Percentiles rank a stretch among this genome's conserved stretches.
These are phyloP conservation scores for Penicillium sp. DNA, from an alignment of 2,329 filamentous ascomycete genomes.

Conservation along the genomic window DNA sequence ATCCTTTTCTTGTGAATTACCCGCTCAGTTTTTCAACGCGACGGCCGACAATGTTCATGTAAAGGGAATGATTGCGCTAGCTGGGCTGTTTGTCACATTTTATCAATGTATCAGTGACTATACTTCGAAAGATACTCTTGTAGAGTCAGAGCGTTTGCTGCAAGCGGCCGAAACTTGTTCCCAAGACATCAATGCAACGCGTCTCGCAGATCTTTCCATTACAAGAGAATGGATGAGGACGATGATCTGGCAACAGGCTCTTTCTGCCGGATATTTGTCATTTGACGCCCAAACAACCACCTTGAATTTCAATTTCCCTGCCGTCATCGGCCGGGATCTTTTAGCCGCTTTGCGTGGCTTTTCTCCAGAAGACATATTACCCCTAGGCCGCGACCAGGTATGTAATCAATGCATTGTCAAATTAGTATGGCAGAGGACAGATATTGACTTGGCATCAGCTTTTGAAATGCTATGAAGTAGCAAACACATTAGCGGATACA, in stretches of 20 bases:
- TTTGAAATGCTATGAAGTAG: conserved; percentile 30
- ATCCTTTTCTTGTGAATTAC: conserved; percentile 20
- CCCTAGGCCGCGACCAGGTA: conserved; percentile 29
- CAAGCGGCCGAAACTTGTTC: conserved; percentile 17
- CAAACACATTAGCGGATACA: conserved; percentile 28
- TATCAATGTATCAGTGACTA: conserved; percentile 17
- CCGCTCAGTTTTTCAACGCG: conserved; percentile 5
- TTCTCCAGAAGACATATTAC: conserved; percentile 24
- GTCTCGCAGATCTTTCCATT: conserved; percentile 27
- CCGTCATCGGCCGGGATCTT: conserved; percentile 23
- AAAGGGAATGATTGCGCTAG: conserved; percentile 23
- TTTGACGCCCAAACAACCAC: conserved; percentile 19
- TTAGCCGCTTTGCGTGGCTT: conserved; percentile 23
- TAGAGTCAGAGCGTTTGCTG: conserved; percentile 20
- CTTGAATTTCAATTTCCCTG: conserved; percentile 26
- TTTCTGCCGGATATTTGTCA: conserved; percentile 24
- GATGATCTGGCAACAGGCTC: conserved; percentile 29
- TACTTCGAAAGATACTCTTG: conserved; percentile 13
- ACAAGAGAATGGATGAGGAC: conserved; percentile 31
- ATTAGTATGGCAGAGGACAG: background rate
- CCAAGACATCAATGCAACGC: conserved; percentile 16
- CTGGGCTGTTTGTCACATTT: conserved; percentile 24
- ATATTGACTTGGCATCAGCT: conserved; percentile 17
- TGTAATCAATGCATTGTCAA: conserved; percentile 1
- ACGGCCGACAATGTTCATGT: conserved; percentile 17